Percentiles rank a stretch among this genome's conserved stretches.
These are phyloP conservation scores for Malus asiatica DNA, from an alignment of 306 rosid genomes.

Conservation along the genomic window DNA sequence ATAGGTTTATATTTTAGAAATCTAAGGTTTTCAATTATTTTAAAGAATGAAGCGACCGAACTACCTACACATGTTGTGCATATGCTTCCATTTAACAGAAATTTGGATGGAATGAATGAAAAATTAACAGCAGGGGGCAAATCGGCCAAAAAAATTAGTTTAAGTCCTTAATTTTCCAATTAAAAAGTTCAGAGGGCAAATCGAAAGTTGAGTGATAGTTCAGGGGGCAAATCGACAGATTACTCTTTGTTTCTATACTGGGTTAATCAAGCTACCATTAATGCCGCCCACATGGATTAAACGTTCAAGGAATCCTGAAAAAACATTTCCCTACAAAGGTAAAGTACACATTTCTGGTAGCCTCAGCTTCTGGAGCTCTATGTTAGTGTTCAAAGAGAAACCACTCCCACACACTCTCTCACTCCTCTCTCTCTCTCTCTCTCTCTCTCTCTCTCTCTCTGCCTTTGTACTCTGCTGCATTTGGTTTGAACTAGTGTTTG, in stretches of 20 bases:
- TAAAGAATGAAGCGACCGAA: too few species aligned
- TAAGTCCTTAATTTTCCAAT: too few species aligned
- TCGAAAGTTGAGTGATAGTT: too few species aligned
- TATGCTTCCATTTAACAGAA: too few species aligned
- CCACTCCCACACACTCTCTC: background rate
- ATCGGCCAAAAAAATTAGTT: too few species aligned
- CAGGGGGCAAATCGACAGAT: too few species aligned
- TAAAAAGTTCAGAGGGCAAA: too few species aligned
- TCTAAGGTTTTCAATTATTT: too few species aligned
- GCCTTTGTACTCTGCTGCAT: constrained; percentile 14
- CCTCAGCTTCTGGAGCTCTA: constrained; percentile 6
- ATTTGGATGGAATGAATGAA: too few species aligned
- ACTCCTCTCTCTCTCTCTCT: background rate
- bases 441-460: background rate
- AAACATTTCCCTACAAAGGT: constrained; percentile 11
- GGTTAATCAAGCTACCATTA: background rate
- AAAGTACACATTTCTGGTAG: constrained; percentile 11
- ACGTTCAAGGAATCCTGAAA: background rate
- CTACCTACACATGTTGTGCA: too few species aligned
- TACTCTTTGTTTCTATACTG: background rate
- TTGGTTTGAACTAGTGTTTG: constrained; percentile 15
- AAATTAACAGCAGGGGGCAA: too few species aligned
- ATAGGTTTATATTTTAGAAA: too few species aligned
- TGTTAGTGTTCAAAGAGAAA: constrained; percentile 6
- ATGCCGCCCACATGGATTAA: background rate